Evolutionary conservation across 106 monocot genomes (phyloP), one percentile per base, ranked within the genome.

Genomic region (Dendrobium nobile): DNA sequence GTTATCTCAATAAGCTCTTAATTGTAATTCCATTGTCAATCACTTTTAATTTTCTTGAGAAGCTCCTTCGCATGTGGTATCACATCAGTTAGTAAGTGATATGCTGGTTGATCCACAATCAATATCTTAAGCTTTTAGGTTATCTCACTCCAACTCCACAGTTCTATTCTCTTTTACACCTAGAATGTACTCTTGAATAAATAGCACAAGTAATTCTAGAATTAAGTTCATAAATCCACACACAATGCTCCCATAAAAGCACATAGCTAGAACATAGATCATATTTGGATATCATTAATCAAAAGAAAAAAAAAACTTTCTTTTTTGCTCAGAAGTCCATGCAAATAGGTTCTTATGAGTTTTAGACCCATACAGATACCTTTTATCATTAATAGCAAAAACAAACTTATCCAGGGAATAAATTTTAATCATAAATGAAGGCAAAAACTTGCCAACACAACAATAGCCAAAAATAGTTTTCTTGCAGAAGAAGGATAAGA

Each of bases 81-180:
- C n/a, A n/a, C n/a, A n/a, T n/a, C n/a, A n/a, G 4, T 61, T 61
- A 22, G 13, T 22, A 59, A 64, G 61, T 55, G 78, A 78, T 78
- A 58, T 55, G 40, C 10, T 55, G 16, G 41, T 68, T 72, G 19
- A 45, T 44, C 67, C 58, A 20, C 9, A 18, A 47, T 72, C 80
- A 70, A 22, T 61, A n/a, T 5, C 61, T 61, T 4, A 61, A 61
- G 8, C 61, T n/a, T n/a, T 61, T 22, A 22, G 61, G 61, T 61
- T 61, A 22, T 22, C 61, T 61, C 51, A 61, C 61, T 61, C 22
- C 61, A 61, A 61, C 61, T 61, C 61, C 61, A 61, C 5, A 22
- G 61, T 61, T 61, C 22, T 61, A 61, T 7, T 7, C 61, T 61
- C 22, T 22, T 61, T 22, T 61, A 56, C 19, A 56, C 19, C 56